These are phyloP conservation scores for Pseudonitzschia multistriata DNA, from an alignment of 108 stramenopile species.

Conservation along the genomic window DNA sequence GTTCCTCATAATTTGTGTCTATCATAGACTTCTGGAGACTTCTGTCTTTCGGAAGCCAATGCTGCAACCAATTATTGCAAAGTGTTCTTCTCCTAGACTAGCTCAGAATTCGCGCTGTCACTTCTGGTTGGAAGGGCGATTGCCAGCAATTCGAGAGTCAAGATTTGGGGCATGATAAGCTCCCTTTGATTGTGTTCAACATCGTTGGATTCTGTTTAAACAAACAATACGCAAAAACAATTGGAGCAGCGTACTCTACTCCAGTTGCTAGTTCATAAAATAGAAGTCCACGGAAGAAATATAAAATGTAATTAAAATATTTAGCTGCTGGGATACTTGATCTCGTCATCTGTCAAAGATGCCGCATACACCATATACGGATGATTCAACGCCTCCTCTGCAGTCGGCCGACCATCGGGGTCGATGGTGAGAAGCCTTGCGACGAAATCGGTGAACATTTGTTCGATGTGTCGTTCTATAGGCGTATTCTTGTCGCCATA, in stretches of 20 bases:
- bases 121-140: too few species aligned
- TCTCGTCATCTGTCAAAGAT: slow-evolving; percentile 70
- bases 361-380: slow-evolving; percentile 84
- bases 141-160: too few species aligned
- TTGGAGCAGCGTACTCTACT: too few species aligned
- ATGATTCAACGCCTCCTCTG: slow-evolving; percentile 77
- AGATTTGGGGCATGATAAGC: too few species aligned
- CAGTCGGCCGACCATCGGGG: slow-evolving; percentile 69
- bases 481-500: slow-evolving; percentile 11
- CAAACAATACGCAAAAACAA: too few species aligned
- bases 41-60: neutral
- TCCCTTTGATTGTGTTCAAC: too few species aligned
- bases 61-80: slow-evolving; percentile 9
- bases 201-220: too few species aligned
- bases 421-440: slow-evolving; percentile 75
- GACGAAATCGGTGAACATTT: slow-evolving; percentile 83
- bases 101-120: too few species aligned
- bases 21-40: neutral
- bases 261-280: too few species aligned
- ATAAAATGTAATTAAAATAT: neutral
- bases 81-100: slow-evolving; percentile 2
- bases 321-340: slow-evolving; percentile 61
- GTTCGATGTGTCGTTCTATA: slow-evolving; percentile 51
- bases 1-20: neutral
- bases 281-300: too few species aligned